Percentiles rank a stretch among this genome's conserved stretches.
Conservation (phyloP, 148 eudicot species). For the Rhododendron kiyosumense region DNA sequence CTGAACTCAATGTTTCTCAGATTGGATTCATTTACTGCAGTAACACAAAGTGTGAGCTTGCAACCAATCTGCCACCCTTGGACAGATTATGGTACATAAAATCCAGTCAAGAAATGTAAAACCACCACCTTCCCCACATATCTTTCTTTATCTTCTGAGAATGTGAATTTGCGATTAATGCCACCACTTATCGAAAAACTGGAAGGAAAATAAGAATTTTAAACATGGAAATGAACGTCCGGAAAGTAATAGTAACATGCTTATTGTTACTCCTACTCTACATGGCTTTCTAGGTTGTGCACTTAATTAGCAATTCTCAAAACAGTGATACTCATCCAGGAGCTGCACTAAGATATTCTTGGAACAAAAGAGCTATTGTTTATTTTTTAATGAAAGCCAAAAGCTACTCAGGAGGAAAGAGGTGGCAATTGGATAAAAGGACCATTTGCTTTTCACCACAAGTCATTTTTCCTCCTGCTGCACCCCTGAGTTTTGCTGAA, state of each 20-base stretch:
- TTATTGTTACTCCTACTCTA: neutral
- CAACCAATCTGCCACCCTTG: neutral
- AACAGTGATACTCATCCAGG: neutral
- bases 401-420: neutral
- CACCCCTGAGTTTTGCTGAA: neutral
- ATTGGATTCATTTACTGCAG: neutral
- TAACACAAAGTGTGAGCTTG: neutral
- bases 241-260: neutral
- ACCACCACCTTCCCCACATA: neutral
- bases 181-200: neutral
- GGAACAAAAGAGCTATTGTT: neutral
- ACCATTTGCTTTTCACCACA: neutral
- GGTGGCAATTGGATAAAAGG: neutral
- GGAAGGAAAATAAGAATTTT: neutral
- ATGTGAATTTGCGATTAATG: neutral
- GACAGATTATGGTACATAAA: neutral
- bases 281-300: neutral
- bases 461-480: neutral
- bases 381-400: neutral
- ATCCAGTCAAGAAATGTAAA: neutral
- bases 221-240: neutral
- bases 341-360: neutral
- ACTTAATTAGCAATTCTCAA: neutral
- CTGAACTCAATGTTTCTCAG: neutral
- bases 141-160: neutral